phyloP scores from a whole-genome alignment of 352 stramenopile genomes.

The Chloridella minuta region DNA sequence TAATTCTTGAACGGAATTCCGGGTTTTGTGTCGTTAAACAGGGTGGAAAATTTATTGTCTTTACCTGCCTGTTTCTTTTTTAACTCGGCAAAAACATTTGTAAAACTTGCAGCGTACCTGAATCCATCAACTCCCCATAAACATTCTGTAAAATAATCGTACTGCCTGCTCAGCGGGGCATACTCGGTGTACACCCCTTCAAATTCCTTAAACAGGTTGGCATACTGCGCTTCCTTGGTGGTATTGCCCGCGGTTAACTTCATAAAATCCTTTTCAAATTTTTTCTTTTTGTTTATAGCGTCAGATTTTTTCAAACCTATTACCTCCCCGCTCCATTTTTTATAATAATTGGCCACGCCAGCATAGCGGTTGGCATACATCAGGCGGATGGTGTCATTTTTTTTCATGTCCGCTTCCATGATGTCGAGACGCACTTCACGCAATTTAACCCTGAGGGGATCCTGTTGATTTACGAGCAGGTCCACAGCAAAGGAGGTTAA shows the following conservation, averaged over 20 bases:
- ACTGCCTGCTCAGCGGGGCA: neutral
- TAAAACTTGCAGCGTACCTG: neutral
- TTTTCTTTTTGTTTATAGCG: neutral
- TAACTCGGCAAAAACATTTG: too few relatives aligned
- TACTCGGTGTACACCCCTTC: neutral
- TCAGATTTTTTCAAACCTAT: neutral
- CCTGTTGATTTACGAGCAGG: neutral
- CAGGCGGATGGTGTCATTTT: neutral
- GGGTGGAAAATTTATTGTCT: too few relatives aligned
- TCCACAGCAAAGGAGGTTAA: neutral
- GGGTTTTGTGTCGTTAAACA: too few relatives aligned
- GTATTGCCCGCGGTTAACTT: neutral
- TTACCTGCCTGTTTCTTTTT: too few relatives aligned
- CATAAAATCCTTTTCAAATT: neutral
- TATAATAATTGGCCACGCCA: neutral
- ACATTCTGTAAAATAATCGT: neutral
- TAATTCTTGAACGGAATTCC: too few relatives aligned
- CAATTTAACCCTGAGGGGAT: neutral
- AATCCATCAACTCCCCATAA: neutral
- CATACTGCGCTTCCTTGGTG: neutral
- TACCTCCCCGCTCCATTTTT: neutral
- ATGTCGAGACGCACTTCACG: neutral
- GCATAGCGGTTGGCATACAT: neutral
- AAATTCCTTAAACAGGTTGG: neutral
- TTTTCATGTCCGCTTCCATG: neutral